Evolutionary conservation across 306 rosid species (phyloP), one percentile per base, ranked within the genome.

Genomic region (Comarum palustre): DNA sequence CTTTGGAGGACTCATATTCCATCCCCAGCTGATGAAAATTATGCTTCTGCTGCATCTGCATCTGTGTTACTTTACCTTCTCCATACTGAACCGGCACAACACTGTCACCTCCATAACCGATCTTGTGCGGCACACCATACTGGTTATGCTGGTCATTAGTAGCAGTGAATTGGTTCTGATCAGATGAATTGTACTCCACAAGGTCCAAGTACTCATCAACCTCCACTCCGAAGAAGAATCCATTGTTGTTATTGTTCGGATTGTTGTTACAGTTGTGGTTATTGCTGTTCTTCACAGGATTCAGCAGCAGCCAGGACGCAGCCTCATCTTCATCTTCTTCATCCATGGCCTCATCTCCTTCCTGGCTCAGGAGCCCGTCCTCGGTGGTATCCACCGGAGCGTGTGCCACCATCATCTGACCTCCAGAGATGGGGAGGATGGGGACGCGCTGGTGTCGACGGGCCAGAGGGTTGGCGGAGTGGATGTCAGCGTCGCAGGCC

Each of bases 361-460:
- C 90, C 5, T 69, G 80, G 20, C 72, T n/a, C 13, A 74, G 46
- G 60, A 79, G 70, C 42, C 83, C 83, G 19, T 72, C 87, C 0
- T 58, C 74, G 1, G 66, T 42, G 2, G 14, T 65, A 10, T 19
- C 71, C 13, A 19, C 62, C 8, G 29, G 42, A 0, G 60, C 15
- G 0, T 58, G 16, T 1, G 46, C 82, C 50, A 34, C 73, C 46
- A 45, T 0, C 15, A 8, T 2, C 0, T 45, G 67, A 6, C 57
- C 22, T 2, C 68, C 70, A 16, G 89, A 77, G 54, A 87, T 79
- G 20, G 89, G 91, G 11, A 79, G 82, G 22, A 93, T 82, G 9
- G 97, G 92, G 14, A 91, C 94, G 0, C 98, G 97, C 52, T 89
- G 96, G 87, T 94, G 98, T 39, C 98, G 98, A 79, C 95, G 71